Evolutionary conservation across 2,329 filamentous ascomycete genomes (phyloP).

Genomic region (Taxawa tesnikishii): DNA sequence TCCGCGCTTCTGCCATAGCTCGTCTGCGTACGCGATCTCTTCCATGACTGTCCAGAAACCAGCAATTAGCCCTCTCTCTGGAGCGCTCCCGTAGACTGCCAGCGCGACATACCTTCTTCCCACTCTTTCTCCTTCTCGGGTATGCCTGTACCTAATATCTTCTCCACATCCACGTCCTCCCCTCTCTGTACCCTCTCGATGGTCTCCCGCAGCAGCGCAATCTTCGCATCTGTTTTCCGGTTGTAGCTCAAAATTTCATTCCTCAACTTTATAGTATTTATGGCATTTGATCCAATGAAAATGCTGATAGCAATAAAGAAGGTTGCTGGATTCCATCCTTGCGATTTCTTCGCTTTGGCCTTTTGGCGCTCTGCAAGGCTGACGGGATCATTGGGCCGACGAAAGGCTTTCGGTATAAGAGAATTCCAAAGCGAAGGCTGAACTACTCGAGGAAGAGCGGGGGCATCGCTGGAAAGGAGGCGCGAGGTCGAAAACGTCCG

Average conservation of each 20-base stretch:
- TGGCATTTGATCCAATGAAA: conserved; percentile 88
- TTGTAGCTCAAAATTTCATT: conserved; percentile 62
- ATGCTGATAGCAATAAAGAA: conserved; percentile 55
- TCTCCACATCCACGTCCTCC: conserved; percentile 76
- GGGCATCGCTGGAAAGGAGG: neutral
- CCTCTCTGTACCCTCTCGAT: conserved; percentile 58
- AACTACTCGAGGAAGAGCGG: conserved; percentile 20
- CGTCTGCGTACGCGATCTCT: conserved; percentile 5
- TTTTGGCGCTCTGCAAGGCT: conserved; percentile 11
- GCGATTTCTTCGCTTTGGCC: conserved; percentile 10
- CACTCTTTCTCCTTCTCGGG: conserved; percentile 66
- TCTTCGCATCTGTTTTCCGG: conserved; percentile 66
- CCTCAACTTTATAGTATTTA: conserved; percentile 75
- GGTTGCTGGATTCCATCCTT: conserved; percentile 45
- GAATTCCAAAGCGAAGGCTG: conserved; percentile 22
- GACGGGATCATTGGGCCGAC: conserved; percentile 11
- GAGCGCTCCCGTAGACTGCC: too few species aligned
- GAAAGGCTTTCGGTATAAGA: conserved; percentile 20
- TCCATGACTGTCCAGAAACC: conserved; percentile 4
- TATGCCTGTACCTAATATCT: conserved; percentile 66
- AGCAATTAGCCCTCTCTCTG: too few species aligned
- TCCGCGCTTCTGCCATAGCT: conserved; percentile 4
- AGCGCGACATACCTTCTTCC: conserved; percentile 68
- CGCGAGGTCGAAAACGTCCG: neutral
- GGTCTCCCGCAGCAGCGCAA: conserved; percentile 63